A percentile compares a stretch with the other conserved stretches of the same genome.
phyloP scores from a whole-genome alignment of 345 rosid species.

The Rhodamnia rubescens region DNA sequence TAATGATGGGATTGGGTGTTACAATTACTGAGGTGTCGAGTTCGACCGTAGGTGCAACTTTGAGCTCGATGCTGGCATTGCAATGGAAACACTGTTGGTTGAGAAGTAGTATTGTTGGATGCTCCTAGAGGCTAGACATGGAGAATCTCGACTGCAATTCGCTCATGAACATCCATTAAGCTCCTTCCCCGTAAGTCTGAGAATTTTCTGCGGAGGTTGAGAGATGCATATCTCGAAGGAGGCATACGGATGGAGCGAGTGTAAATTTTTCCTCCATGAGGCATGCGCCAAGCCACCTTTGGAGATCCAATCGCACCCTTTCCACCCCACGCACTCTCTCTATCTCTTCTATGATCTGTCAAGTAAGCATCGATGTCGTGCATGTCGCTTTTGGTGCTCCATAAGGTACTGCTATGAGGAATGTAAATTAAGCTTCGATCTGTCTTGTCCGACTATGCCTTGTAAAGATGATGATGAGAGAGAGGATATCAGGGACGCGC shows the following conservation, averaged over 20 bases:
- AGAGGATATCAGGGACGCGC: background rate
- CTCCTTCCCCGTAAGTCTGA: too few relatives aligned
- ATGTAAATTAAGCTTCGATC: fast-evolving
- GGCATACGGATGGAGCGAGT: too few relatives aligned
- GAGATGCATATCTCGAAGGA: too few relatives aligned
- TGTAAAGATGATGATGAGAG: background rate
- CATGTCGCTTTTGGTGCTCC: too few relatives aligned
- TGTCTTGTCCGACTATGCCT: background rate
- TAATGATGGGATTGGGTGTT: too few relatives aligned
- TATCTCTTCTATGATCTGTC: too few relatives aligned
- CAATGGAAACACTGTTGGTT: background rate
- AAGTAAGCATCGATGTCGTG: too few relatives aligned
- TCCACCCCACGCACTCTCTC: too few relatives aligned
- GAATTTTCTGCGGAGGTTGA: too few relatives aligned
- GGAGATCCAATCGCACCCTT: too few relatives aligned
- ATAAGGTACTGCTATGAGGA: background rate
- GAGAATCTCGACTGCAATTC: background rate
- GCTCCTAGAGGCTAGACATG: background rate
- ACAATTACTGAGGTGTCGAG: background rate
- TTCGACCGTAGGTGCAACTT: fast-evolving
- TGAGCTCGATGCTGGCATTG: fast-evolving
- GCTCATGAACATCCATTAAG: background rate
- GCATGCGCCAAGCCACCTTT: too few relatives aligned
- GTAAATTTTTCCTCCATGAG: too few relatives aligned
- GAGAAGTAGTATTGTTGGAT: background rate